These are phyloP conservation scores for Boletus edulis DNA, from an alignment of 768 basidiomycete species.

Conservation along the genomic window DNA sequence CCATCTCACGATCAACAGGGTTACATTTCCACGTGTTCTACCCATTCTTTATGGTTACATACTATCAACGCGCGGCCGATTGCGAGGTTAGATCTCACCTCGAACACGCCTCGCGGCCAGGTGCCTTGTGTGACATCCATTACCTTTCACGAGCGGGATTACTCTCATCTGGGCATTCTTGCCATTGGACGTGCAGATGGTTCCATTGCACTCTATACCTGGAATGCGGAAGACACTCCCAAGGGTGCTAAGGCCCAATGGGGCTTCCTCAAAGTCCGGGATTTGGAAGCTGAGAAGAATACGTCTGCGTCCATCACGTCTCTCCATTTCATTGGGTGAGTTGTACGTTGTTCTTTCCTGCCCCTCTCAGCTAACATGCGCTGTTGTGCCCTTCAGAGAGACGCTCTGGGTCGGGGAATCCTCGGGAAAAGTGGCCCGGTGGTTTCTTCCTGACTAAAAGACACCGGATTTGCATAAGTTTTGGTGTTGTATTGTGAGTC, in stretches of 20 bases:
- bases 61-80: constrained; percentile 86
- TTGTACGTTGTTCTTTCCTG: neutral
- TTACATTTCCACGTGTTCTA: constrained; percentile 82
- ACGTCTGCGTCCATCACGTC: constrained; percentile 57
- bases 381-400: constrained; percentile 11
- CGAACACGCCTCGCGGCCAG: constrained; percentile 41
- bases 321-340: constrained; percentile 80
- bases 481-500: neutral
- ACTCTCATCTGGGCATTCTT: constrained; percentile 72
- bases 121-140: constrained; percentile 64
- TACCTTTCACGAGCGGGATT: constrained; percentile 89
- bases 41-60: constrained; percentile 67
- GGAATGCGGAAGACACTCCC: constrained; percentile 76
- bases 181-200: constrained; percentile 79
- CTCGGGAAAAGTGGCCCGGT: constrained; percentile 24
- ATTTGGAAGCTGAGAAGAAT: constrained; percentile 53
- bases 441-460: constrained; percentile 22
- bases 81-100: constrained; percentile 59
- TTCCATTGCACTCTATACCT: constrained; percentile 75
- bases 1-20: constrained; percentile 49
- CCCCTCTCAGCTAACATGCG: neutral
- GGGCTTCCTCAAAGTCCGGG: constrained; percentile 69
- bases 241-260: constrained; percentile 66
- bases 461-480: neutral
- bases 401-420: constrained; percentile 26